Conservation (phyloP, 305 asterid species). For the Fraxinus latifolia region DNA sequence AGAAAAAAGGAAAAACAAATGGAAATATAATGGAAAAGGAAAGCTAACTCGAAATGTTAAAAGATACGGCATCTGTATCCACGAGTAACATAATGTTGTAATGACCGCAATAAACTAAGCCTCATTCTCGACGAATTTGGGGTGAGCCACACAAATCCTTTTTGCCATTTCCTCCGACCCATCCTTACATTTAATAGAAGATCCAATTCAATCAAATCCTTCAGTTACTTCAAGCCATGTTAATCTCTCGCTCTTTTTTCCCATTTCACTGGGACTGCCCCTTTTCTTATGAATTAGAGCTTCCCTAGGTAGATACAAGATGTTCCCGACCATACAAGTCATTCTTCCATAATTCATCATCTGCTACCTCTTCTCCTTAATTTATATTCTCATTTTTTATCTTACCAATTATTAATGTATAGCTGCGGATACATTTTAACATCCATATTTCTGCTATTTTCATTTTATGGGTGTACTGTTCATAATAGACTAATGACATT, state of each 20-base stretch:
- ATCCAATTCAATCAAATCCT: not conserved
- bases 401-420: not conserved
- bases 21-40: not conserved
- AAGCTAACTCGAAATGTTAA: not conserved
- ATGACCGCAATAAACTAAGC: not conserved
- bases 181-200: not conserved
- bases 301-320: not conserved
- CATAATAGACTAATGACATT: conserved; percentile 13
- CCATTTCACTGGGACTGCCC: not conserved
- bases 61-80: not conserved
- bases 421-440: not conserved
- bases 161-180: not conserved
- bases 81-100: not conserved
- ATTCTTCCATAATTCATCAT: not conserved
- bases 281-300: not conserved
- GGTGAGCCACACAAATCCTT: not conserved
- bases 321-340: not conserved
- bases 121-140: not conserved
- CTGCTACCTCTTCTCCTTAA: not conserved
- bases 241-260: not conserved
- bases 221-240: not conserved
- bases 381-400: not conserved
- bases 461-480: not conserved
- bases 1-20: not conserved
- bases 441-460: not conserved